phyloP scores from a whole-genome alignment of 2,329 filamentous ascomycete genomes.

The Beauveria varroae region DNA sequence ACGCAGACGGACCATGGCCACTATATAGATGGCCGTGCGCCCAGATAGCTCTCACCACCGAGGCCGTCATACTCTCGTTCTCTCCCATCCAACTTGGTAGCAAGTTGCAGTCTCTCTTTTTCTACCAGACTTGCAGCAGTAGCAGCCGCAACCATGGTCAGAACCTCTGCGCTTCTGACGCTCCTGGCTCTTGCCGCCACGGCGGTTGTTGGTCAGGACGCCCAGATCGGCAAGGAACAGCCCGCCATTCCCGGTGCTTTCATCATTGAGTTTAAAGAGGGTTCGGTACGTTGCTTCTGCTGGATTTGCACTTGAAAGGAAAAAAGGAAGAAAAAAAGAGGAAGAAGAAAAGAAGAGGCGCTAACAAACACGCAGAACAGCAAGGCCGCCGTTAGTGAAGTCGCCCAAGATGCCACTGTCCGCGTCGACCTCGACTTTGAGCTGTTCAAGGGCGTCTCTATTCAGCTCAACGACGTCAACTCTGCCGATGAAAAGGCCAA shows the following conservation, averaged over 20 bases:
- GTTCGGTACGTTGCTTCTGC: conserved; percentile 29
- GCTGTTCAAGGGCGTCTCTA: conserved; percentile 47
- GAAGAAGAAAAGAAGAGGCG: too few relatives aligned
- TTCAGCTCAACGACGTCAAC: conserved; percentile 41
- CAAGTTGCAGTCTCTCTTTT: neutral
- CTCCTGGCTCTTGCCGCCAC: conserved; percentile 28
- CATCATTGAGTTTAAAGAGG: conserved; percentile 46
- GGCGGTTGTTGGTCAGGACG: conserved; percentile 11
- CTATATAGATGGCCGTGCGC: neutral
- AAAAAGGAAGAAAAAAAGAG: too few relatives aligned
- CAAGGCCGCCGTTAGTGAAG: conserved; percentile 29
- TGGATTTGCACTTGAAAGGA: too few relatives aligned
- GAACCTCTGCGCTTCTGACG: conserved; percentile 25
- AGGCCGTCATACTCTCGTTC: neutral
- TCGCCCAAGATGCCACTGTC: conserved; percentile 32
- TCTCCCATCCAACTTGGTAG: neutral
- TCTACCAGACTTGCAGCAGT: neutral
- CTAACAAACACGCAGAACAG: conserved; percentile 19
- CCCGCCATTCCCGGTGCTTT: conserved; percentile 38
- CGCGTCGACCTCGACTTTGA: conserved; percentile 42
- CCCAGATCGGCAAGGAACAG: neutral
- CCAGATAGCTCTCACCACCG: neutral
- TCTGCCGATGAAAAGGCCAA: conserved; percentile 34
- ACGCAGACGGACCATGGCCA: neutral
- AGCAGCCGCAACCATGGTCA: conserved; percentile 26